Evolutionary conservation across 495 filamentous ascomycete species (phyloP), one percentile per base, ranked within the genome.

Genomic region (Podospora bellae-mahoneyi): DNA sequence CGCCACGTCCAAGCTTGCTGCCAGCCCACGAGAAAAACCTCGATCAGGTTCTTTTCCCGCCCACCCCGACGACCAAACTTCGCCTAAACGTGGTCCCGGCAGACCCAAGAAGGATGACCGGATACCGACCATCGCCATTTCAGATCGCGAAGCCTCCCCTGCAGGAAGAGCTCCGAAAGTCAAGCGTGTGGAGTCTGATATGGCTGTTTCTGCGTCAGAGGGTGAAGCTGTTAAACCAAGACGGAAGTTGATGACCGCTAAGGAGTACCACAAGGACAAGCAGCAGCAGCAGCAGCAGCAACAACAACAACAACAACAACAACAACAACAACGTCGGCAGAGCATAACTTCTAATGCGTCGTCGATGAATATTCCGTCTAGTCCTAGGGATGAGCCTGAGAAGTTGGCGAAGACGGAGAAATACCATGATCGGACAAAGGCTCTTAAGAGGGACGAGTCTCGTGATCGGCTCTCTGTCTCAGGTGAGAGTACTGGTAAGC

Each of bases 211-310:
- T 6, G 83, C 84, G 9, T 86, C 85, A 26, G 84, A 84, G 60
- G 83, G 81, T 1, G 85, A 87, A 58, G 69, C 81, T 9, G 67
- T 78, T 23, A 89, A 88, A 65, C 87, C 87, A 15, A 78, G 85
- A 58, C 81, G 86, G 4, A 88, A 87, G 71, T 77, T 89, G 44
- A 79, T 89, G 23, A 88, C 87, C 16, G 84, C 85, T 4, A 83
- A 83, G 66, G 87, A 87, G 39, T 72, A 87, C 23, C 23, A 23
- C 23, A 85, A 86, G 69, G 83, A 81, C 1, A 83, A 86, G 65
- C 80, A 82, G 54, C 85, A 88, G 58, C 83, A 83, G 70, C 80
- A 23, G 23, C 23, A 23, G 23, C 23, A 23, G 1, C 23, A 23
- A 1, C 23, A 23, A 87, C 23, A 23, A 23, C 23, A 23, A 23